Evolutionary conservation across 495 filamentous ascomycete species (phyloP).

Genomic region (Aspergillus asperescens): DNA sequence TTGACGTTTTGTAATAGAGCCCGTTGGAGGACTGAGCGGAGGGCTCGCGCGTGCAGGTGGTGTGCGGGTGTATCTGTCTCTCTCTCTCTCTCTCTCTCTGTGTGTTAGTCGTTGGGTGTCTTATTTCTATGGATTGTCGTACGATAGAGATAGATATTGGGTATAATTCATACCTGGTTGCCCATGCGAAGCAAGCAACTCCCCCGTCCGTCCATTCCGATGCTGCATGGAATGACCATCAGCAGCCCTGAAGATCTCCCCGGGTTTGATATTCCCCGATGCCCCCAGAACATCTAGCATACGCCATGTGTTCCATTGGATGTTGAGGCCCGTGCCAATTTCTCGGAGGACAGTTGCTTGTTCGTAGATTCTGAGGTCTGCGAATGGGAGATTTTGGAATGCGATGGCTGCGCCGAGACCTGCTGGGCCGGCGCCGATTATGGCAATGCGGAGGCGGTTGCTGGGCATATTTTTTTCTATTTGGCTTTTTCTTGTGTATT

Average conservation of each 20-base stretch:
- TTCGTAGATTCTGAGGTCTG: slow-evolving; percentile 45
- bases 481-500: neutral
- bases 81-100: too few relatives aligned
- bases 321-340: slow-evolving; percentile 46
- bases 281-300: slow-evolving; percentile 22
- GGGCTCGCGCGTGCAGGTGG: slow-evolving; percentile 15
- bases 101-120: too few relatives aligned
- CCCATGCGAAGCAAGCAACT: slow-evolving; percentile 12
- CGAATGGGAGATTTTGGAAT: slow-evolving; percentile 40
- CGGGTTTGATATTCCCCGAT: slow-evolving; percentile 16
- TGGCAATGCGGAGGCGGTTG: slow-evolving; percentile 23
- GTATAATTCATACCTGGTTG: slow-evolving; percentile 2
- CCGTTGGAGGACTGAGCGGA: slow-evolving; percentile 24
- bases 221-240: slow-evolving; percentile 22
- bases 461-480: neutral
- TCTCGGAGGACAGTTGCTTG: slow-evolving; percentile 42
- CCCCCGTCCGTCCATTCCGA: slow-evolving; percentile 21
- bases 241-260: slow-evolving; percentile 17
- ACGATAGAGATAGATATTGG: too few relatives aligned
- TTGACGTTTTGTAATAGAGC: slow-evolving; percentile 21
- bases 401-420: slow-evolving; percentile 47
- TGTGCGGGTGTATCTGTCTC: slow-evolving; percentile 13
- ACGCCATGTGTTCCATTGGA: slow-evolving; percentile 28
- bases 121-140: too few relatives aligned
- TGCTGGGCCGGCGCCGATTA: slow-evolving; percentile 45